A percentile compares a stretch with the other conserved stretches of the same genome.
phyloP scores from a whole-genome alignment of 768 basidiomycete species.

The Mrakia frigida region DNA sequence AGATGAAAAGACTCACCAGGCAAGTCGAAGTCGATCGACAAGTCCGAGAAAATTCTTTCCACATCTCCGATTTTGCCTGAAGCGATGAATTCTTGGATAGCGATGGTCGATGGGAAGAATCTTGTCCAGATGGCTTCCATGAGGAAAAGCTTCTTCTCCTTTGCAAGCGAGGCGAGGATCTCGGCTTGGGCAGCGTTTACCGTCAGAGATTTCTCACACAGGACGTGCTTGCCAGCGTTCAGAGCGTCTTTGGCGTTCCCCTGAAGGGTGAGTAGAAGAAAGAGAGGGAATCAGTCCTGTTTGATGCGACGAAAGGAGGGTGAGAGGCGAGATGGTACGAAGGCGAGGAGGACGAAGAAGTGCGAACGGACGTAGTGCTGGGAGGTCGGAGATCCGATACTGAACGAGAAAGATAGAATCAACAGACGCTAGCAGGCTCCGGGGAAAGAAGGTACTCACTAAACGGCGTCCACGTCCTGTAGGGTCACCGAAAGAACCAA shows the following conservation, averaged over 20 bases:
- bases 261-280: no score
- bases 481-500: constrained; percentile 8
- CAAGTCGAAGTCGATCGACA: not conserved
- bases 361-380: constrained; percentile 55
- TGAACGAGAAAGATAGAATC: not conserved
- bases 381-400: constrained; percentile 72
- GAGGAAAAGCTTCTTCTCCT: constrained; percentile 72
- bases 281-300: not conserved
- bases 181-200: constrained; percentile 68
- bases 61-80: constrained; percentile 26
- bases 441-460: not conserved
- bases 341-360: not conserved
- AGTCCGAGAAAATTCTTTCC: constrained; percentile 16
- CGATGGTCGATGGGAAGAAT: constrained; percentile 17
- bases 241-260: constrained; percentile 68
- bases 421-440: no score
- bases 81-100: constrained; percentile 13
- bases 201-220: constrained; percentile 85
- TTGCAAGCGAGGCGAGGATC: constrained; percentile 68
- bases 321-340: no score
- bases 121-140: constrained; percentile 61
- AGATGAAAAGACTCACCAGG: not conserved
- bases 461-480: constrained; percentile 47
- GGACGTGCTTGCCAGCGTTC: constrained; percentile 72
- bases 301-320: no score